Base-by-base conservation (phyloP, 116 monocot genomes). In the Zostera marina region DNA sequence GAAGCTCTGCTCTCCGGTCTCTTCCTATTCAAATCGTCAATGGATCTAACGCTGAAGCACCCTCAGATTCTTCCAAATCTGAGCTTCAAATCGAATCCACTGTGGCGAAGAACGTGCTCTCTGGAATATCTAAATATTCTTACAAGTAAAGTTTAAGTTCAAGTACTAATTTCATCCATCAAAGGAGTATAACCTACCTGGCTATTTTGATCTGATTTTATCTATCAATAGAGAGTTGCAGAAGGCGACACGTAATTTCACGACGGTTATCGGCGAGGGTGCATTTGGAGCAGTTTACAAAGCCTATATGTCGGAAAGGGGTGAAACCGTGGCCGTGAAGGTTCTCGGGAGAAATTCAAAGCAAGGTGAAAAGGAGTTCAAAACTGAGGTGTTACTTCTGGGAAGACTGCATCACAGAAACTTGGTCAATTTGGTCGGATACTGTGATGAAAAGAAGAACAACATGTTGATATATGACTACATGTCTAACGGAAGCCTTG, bases 341-440 rank as follows among this genome's bases (percentile, higher is more conserved):
- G 83, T 83, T 32, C 32, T 32, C 5, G 32, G 4, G 4, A 32
- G 32, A 32, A 32, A 32, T 32, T 11, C 22, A 16, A 42, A 66
- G 66, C 56, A 65, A 96, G 96, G 96, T 96, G 52, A 55, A 53
- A 87, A 76, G 44, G 93, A 93, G 70, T 93, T 93, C 56, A 83
- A 93, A 59, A 68, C 76, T 54, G 93, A 93, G 87, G 93, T 93
- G 32, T 5, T 80, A 53, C 96, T 96, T 74, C 78, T 96, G 56
- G 96, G 96, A 43, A 85, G 96, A 63, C 79, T 96, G 65, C 96
- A 96, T 71, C 96, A 96, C 51, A 68, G 85, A 53, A 96, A 96
- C 63, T 83, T 96, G 55, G 96, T 96, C 8, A 96, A 96, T 72
- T 83, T 96, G 73, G 82, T 89, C 11, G 96, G 96, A 41, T 96